Evolutionary conservation across 1,284 basidiomycete species (phyloP).

Genomic region (Phellopilus nigrolimitatus): DNA sequence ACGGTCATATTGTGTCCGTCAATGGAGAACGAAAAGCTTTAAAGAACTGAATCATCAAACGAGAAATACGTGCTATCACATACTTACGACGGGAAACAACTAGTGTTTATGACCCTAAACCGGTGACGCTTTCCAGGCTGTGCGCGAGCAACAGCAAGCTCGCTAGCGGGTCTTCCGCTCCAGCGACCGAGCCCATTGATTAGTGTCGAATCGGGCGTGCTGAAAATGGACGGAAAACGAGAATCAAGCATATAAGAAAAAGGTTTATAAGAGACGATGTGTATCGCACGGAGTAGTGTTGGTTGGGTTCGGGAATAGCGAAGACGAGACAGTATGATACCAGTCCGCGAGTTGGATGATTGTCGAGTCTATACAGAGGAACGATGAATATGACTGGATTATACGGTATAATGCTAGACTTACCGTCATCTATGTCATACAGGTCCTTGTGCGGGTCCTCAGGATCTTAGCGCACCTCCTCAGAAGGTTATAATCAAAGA

Average conservation of each 20-base stretch:
- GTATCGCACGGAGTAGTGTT: conserved; percentile 20
- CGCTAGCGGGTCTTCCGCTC: conserved; percentile 19
- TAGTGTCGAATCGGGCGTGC: conserved; percentile 39
- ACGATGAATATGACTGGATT: not conserved
- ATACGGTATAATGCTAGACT: conserved; percentile 19
- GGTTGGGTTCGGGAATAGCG: conserved; percentile 18
- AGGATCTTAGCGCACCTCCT: conserved; percentile 40
- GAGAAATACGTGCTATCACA: not conserved
- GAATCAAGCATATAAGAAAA: not conserved
- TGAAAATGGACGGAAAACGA: not conserved
- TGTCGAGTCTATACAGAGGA: conserved; percentile 29
- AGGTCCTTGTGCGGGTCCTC: conserved; percentile 37
- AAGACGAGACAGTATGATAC: conserved; percentile 28
- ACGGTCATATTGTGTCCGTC: conserved; percentile 33
- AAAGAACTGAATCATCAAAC: not conserved
- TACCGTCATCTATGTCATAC: conserved; percentile 41
- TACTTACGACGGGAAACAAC: conserved; percentile 12
- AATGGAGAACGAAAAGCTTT: conserved; percentile 30
- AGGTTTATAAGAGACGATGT: no score
- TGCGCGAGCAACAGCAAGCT: conserved; percentile 30
- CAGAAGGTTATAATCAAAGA: not conserved
- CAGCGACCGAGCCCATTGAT: conserved; percentile 46
- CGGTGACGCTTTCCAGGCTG: conserved; percentile 31
- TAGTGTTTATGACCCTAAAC: conserved; percentile 19
- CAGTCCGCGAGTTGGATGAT: conserved; percentile 39